phyloP scores from a whole-genome alignment of 1,139 yeast genomes.

The Saccharomyces hybrid region DNA sequence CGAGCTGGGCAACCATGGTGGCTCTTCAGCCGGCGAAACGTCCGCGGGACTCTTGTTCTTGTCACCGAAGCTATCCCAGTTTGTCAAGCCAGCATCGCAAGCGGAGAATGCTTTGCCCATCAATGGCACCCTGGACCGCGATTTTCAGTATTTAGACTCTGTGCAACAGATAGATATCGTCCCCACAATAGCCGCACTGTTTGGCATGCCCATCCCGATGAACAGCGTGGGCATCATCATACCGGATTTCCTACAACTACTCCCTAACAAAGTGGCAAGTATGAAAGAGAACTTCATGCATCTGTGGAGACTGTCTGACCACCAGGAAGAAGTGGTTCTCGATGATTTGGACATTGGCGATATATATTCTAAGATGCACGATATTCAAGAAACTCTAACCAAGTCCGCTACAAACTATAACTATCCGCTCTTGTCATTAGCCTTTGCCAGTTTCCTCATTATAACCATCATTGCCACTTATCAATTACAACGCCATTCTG shows the following conservation, averaged over 20 bases:
- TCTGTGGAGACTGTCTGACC: conserved; percentile 32
- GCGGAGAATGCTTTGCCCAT: conserved; percentile 38
- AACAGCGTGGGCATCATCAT: conserved; percentile 76
- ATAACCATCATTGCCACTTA: conserved; percentile 26
- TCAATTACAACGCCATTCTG: neutral
- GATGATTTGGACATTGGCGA: neutral
- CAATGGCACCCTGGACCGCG: conserved; percentile 29
- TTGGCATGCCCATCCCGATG: conserved; percentile 77
- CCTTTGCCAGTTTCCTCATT: conserved; percentile 37
- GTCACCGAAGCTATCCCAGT: conserved; percentile 47
- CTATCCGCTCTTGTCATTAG: conserved; percentile 42
- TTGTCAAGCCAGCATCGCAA: conserved; percentile 17
- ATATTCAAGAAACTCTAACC: conserved; percentile 51
- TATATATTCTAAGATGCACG: conserved; percentile 33
- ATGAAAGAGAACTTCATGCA: conserved; percentile 60
- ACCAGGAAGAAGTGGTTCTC: conserved; percentile 18
- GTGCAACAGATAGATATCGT: conserved; percentile 83
- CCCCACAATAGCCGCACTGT: conserved; percentile 68
- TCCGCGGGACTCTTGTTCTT: conserved; percentile 71
- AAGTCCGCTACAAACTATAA: conserved; percentile 71
- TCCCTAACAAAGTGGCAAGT: conserved; percentile 38
- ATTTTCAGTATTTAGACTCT: conserved; percentile 43
- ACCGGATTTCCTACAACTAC: conserved; percentile 47
- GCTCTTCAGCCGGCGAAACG: conserved; percentile 86
- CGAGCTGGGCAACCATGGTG: conserved; percentile 85